A percentile compares a stretch with the other conserved stretches of the same genome.
These are phyloP conservation scores for Fusarium buxicola DNA, from an alignment of 2,329 filamentous ascomycete genomes.

Conservation along the genomic window DNA sequence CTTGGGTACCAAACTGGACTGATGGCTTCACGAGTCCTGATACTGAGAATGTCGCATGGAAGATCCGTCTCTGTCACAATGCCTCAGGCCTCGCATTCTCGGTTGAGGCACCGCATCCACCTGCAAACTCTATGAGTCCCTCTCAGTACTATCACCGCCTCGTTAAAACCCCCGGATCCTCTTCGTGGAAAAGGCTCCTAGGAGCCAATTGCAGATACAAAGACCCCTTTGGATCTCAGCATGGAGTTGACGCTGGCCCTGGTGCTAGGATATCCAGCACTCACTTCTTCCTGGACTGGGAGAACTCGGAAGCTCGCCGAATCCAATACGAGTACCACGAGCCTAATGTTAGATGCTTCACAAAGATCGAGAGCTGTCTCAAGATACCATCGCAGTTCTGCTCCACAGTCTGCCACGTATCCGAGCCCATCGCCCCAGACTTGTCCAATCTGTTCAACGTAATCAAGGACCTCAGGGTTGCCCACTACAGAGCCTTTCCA, in stretches of 20 bases:
- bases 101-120: neutral
- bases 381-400: conserved; percentile 23
- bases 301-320: conserved; percentile 7
- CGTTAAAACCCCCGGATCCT: neutral
- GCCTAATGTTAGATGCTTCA: neutral
- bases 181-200: neutral
- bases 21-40: conserved; percentile 25
- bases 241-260: neutral
- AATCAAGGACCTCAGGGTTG: conserved; percentile 6
- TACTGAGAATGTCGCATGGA: conserved; percentile 19
- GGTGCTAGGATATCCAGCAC: neutral
- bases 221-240: conserved; percentile 5
- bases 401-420: conserved; percentile 16
- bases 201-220: neutral
- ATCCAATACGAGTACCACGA: conserved; percentile 23
- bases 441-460: conserved; percentile 26
- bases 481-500: conserved; percentile 1
- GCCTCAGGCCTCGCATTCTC: conserved; percentile 13
- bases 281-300: conserved; percentile 15
- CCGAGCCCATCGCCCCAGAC: conserved; percentile 25
- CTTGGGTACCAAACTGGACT: conserved; percentile 40
- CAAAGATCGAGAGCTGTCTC: conserved; percentile 26
- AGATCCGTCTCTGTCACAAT: conserved; percentile 37
- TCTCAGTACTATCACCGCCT: conserved; percentile 14
- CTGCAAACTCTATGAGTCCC: conserved; percentile 2